Percentiles rank a stretch among this genome's conserved stretches.
These are phyloP conservation scores for Amauroascus verrucosus DNA, from an alignment of 2,329 filamentous ascomycete species.

Conservation along the genomic window DNA sequence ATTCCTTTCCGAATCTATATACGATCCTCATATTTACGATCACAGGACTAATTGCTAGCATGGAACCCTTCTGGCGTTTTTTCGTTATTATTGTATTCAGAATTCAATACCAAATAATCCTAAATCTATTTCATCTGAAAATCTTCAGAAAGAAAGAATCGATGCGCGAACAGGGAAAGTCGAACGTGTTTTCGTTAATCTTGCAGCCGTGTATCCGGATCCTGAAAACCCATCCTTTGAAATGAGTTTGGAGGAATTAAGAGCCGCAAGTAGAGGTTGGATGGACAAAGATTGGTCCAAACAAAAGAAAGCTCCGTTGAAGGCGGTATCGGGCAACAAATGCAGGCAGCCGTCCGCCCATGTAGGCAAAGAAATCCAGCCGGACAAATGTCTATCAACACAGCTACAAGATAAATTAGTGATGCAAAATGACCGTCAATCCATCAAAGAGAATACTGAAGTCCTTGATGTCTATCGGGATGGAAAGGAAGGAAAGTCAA, in stretches of 20 bases:
- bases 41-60: constrained; percentile 83
- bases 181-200: constrained; percentile 78
- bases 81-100: constrained; percentile 43
- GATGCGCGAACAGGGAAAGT: constrained; percentile 74
- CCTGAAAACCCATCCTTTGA: constrained; percentile 61
- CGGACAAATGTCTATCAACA: constrained; percentile 22
- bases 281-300: constrained; percentile 45
- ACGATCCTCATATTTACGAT: constrained; percentile 63
- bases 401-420: constrained; percentile 27
- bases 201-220: constrained; percentile 75
- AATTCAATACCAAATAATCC: constrained; percentile 36
- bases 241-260: constrained; percentile 82
- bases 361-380: constrained; percentile 17
- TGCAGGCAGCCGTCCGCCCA: constrained; percentile 17
- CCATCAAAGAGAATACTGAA: constrained; percentile 15
- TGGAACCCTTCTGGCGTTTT: constrained; percentile 23
- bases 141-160: constrained; percentile 66
- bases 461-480: constrained; percentile 21
- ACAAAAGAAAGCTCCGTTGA: constrained; percentile 42
- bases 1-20: constrained; percentile 28
- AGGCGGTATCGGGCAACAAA: constrained; percentile 40
- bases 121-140: constrained; percentile 36
- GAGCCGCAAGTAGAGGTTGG: constrained; percentile 65
- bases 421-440: constrained; percentile 19
- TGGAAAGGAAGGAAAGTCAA: constrained; percentile 38